Conservation (phyloP, 768 basidiomycete species). For the Rhodotorula taiwanensis region DNA sequence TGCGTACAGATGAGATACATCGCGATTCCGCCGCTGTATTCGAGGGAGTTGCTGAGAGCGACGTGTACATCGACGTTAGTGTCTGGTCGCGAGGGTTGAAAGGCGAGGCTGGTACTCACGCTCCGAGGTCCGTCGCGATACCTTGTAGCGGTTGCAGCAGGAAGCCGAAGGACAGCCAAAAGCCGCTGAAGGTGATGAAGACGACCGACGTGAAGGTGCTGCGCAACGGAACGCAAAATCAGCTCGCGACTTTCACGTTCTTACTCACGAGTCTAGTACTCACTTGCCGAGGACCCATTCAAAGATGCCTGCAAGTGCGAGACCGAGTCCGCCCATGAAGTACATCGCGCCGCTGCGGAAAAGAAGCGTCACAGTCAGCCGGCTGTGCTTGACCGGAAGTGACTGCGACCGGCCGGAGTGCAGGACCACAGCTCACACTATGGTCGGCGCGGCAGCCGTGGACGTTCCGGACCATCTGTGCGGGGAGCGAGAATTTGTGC, state of each 20-base stretch:
- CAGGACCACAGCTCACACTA: constrained; percentile 16
- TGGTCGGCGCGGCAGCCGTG: background rate
- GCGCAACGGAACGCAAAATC: background rate
- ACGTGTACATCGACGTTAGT: background rate
- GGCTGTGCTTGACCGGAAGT: too few relatives aligned
- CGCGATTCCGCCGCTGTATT: constrained; percentile 38
- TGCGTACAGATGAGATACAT: constrained; percentile 30
- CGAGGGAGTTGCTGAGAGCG: background rate
- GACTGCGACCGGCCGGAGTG: background rate
- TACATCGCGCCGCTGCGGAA: constrained; percentile 28
- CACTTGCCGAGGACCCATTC: constrained; percentile 33
- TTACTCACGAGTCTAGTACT: background rate
- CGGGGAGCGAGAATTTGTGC: too few relatives aligned
- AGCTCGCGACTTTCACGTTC: background rate
- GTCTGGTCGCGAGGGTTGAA: background rate
- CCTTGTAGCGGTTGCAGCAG: constrained; percentile 33
- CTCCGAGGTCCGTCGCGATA: constrained; percentile 31
- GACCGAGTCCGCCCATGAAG: constrained; percentile 38
- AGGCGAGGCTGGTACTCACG: background rate
- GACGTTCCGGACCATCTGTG: constrained; percentile 14
- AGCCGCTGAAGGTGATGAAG: constrained; percentile 39
- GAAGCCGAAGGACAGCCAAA: constrained; percentile 38
- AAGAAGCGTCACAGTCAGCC: background rate
- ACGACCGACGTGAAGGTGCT: constrained; percentile 41
- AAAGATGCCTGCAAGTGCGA: constrained; percentile 34